phyloP scores from a whole-genome alignment of 1,284 basidiomycete species.

The Athelia sp. region DNA sequence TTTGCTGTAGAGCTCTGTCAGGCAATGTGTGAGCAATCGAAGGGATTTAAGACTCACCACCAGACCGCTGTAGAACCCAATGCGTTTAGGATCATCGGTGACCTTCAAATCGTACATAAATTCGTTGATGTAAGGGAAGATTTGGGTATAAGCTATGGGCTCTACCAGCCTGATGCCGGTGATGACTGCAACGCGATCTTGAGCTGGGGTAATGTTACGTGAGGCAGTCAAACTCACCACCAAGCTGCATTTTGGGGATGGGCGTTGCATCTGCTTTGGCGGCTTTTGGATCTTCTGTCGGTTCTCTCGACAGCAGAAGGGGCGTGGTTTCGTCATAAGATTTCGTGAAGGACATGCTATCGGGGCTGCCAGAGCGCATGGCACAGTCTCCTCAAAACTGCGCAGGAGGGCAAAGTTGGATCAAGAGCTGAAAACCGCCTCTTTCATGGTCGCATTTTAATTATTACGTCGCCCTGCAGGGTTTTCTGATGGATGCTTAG shows the following conservation, averaged over 20 bases:
- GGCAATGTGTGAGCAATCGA: background rate
- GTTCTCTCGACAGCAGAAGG: background rate
- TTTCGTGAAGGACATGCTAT: background rate
- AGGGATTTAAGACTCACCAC: conserved; percentile 22
- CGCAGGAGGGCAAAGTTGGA: too few species aligned
- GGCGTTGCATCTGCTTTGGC: conserved; percentile 5
- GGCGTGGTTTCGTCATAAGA: background rate
- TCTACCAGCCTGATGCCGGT: conserved; percentile 32
- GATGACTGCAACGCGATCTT: conserved; percentile 16
- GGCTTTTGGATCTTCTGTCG: background rate
- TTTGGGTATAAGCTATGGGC: conserved; percentile 33
- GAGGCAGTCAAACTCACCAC: background rate
- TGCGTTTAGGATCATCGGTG: conserved; percentile 26
- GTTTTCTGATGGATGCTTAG: too few species aligned
- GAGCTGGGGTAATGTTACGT: background rate
- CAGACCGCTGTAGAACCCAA: conserved; percentile 37
- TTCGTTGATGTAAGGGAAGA: conserved; percentile 35
- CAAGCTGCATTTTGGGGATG: conserved; percentile 20
- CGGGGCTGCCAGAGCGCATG: too few species aligned
- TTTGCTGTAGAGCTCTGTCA: conserved; percentile 39
- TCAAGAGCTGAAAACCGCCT: too few species aligned
- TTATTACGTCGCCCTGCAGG: too few species aligned
- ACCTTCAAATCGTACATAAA: conserved; percentile 31
- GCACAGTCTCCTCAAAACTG: too few species aligned
- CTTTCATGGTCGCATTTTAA: too few species aligned